Percentiles rank a stretch among this genome's conserved stretches.
phyloP scores from a whole-genome alignment of 495 filamentous ascomycete genomes.

The Tetracladium setigerum region DNA sequence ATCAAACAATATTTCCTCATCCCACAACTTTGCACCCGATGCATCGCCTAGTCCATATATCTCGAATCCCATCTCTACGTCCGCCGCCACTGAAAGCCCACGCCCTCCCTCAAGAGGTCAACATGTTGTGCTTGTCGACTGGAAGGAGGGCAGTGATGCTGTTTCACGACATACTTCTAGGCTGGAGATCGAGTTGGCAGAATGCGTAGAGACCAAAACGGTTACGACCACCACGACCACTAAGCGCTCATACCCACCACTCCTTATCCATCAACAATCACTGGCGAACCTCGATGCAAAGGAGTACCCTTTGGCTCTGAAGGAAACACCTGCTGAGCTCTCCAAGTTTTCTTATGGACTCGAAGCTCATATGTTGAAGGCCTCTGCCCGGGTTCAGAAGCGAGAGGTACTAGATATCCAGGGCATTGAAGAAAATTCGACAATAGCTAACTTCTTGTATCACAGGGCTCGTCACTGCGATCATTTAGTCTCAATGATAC shows the following conservation, averaged over 20 bases:
- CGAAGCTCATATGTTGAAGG: slow-evolving; percentile 47
- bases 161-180: slow-evolving; percentile 11
- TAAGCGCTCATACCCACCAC: slow-evolving; percentile 78
- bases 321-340: slow-evolving; percentile 70
- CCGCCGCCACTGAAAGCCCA: slow-evolving; percentile 2
- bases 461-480: no score
- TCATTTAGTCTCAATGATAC: no score
- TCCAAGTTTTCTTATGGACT: slow-evolving; percentile 67
- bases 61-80: slow-evolving; percentile 14
- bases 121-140: slow-evolving; percentile 14
- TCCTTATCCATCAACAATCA: slow-evolving; percentile 69
- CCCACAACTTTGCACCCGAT: slow-evolving; percentile 8
- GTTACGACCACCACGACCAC: slow-evolving; percentile 95
- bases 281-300: slow-evolving; percentile 74
- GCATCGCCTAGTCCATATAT: slow-evolving; percentile 19
- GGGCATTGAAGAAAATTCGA: no score
- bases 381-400: no score
- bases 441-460: no score
- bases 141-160: slow-evolving; percentile 16
- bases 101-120: slow-evolving; percentile 12
- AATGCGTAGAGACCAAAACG: slow-evolving; percentile 54
- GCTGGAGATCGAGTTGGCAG: slow-evolving; percentile 42
- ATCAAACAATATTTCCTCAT: background rate
- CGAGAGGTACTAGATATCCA: no score
- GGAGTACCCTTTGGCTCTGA: slow-evolving; percentile 77